Evolutionary conservation across 495 filamentous ascomycete species (phyloP).

Genomic region (Penicillium flavigenum): DNA sequence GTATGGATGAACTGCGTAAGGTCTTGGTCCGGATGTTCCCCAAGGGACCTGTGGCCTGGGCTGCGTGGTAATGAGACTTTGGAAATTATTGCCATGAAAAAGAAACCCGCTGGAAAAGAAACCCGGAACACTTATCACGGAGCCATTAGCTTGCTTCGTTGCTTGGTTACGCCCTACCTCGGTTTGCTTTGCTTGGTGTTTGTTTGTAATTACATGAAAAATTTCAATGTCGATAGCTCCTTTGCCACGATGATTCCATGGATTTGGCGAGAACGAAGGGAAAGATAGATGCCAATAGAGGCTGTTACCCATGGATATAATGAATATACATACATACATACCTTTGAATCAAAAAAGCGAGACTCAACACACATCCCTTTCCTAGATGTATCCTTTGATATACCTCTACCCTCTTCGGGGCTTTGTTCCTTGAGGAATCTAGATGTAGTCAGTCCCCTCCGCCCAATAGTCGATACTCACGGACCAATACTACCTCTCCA

Average conservation of each 20-base stretch:
- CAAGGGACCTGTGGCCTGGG: constrained; percentile 39
- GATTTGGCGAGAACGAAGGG: not conserved
- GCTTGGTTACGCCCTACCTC: no score
- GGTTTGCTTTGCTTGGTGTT: not conserved
- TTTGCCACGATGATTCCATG: not conserved
- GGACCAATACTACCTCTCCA: not conserved
- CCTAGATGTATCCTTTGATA: not conserved
- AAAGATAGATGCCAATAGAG: no score
- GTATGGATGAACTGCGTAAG: constrained; percentile 52
- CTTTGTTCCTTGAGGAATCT: not conserved
- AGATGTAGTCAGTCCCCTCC: not conserved
- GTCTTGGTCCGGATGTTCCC: constrained; percentile 46
- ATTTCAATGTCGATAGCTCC: not conserved
- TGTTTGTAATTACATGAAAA: not conserved
- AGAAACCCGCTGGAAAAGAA: no score
- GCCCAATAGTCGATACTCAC: not conserved
- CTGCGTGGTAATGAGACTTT: constrained; percentile 41
- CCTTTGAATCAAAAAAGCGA: not conserved
- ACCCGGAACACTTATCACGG: no score
- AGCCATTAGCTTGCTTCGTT: not conserved
- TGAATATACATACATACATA: not conserved
- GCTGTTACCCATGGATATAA: no score
- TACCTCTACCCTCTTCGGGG: not conserved
- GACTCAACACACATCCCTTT: not conserved
- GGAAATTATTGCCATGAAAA: not conserved